Percentiles rank a stretch among this genome's conserved stretches.
phyloP scores from a whole-genome alignment of 2,329 filamentous ascomycete species.

The Annulohypoxylon truncatum region DNA sequence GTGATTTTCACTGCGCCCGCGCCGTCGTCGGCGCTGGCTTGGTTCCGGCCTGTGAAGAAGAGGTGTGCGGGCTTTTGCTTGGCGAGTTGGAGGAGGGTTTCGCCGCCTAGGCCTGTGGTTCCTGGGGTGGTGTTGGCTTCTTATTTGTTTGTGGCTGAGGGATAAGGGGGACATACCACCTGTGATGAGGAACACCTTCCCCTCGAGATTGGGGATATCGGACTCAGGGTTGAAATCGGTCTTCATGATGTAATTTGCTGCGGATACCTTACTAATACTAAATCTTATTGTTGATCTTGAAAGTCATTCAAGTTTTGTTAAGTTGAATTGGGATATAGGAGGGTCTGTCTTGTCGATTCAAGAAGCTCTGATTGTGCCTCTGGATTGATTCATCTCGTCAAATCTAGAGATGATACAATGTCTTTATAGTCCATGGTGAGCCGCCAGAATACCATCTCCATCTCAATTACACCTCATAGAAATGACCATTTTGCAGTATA shows the following conservation, averaged over 20 bases:
- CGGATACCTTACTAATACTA: background rate
- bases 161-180: constrained; percentile 10
- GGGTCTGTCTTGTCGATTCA: too few relatives aligned
- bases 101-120: constrained; percentile 20
- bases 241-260: background rate
- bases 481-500: background rate
- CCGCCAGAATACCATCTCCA: too few relatives aligned
- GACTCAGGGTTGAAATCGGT: constrained; percentile 21
- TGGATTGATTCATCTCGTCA: too few relatives aligned
- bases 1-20: constrained; percentile 20
- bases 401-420: too few relatives aligned
- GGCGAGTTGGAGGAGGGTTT: constrained; percentile 14
- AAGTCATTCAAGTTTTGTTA: background rate
- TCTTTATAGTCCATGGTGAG: background rate
- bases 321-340: background rate
- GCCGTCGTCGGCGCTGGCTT: background rate
- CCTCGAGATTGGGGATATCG: constrained; percentile 19
- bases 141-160: too few relatives aligned
- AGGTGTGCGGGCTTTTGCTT: constrained; percentile 3
- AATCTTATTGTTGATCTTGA: too few relatives aligned
- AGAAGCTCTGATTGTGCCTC: too few relatives aligned
- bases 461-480: background rate
- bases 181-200: constrained; percentile 30
- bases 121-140: background rate
- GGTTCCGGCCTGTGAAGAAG: constrained; percentile 32